Base-by-base conservation (phyloP, 345 rosid species). In the Gossypium turneri region DNA sequence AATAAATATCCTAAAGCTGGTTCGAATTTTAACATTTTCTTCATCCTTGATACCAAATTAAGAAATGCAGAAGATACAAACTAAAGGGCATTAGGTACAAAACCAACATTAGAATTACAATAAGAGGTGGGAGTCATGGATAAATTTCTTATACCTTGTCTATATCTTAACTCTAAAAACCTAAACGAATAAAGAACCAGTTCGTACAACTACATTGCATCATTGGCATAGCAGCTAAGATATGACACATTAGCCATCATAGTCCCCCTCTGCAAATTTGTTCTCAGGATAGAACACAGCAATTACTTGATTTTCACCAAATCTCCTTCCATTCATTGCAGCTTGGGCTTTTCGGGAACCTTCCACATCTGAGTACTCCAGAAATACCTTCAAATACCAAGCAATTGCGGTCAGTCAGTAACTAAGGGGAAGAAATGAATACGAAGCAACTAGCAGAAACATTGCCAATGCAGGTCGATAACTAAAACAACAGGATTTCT, bases 261-360 rank as follows among this genome's bases (percentile, higher is more conserved):
- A 92, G 22, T 93, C 96, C 22, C 87, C 90, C 76, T 91, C 86
- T 3, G 86, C 86, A 83, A 88, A 91, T 82, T 88, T 91, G 86
- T 82, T 82, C 77, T 95, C 97, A 0, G 91, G 86, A 77, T 84
- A 91, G 79, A 88, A 95, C 52, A 91, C 92, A 3, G 97, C 98
- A 58, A 85, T 84, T 16, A 93, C 99, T 80, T 88, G 83, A 86
- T 95, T 95, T 63, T 94, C 97, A 12, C 89, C 94, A 78, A 93
- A 95, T 67, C 83, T 95, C 79, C 98, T 82, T 65, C 98, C 99
- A 51, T 91, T 91, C 90, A 95, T 85, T 55, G 94, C 96, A 0
- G 83, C 64, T 76, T 90, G 84, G 4, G 99, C 98, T 76, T 85
- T 93, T 47, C 84, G 45, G 4, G 97, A 58, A 20, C 92, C 93